Evolutionary conservation across 768 basidiomycete genomes (phyloP).

Genomic region (Russula sp.): DNA sequence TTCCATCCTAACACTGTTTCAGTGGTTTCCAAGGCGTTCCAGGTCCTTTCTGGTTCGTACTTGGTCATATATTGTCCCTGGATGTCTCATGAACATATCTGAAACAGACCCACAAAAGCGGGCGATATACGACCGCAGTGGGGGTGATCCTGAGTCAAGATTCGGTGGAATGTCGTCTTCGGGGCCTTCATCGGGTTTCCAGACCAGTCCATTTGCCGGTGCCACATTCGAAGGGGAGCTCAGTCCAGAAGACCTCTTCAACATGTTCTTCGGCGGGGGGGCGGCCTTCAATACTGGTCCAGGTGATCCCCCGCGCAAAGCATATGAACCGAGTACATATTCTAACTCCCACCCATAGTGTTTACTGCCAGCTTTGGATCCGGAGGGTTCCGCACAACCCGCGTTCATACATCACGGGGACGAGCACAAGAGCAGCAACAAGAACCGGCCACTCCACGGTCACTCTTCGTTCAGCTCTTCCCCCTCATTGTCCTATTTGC

Average conservation of each 20-base stretch:
- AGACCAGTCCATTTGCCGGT: slow-evolving; percentile 38
- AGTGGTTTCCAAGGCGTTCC: slow-evolving; percentile 99
- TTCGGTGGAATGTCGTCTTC: slow-evolving; percentile 53
- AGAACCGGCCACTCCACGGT: slow-evolving; percentile 45
- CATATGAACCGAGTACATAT: neutral
- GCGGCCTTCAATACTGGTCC: slow-evolving; percentile 52
- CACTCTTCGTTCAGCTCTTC: slow-evolving; percentile 66
- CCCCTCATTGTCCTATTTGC: slow-evolving; percentile 79
- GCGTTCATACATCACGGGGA: slow-evolving; percentile 39
- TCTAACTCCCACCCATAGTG: slow-evolving; percentile 32
- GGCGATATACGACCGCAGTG: slow-evolving; percentile 75
- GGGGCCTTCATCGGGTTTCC: slow-evolving; percentile 42
- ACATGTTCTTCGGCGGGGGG: slow-evolving; percentile 93
- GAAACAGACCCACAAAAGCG: slow-evolving; percentile 76
- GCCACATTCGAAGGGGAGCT: slow-evolving; percentile 72
- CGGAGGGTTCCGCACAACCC: slow-evolving; percentile 72
- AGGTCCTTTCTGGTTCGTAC: slow-evolving; percentile 70
- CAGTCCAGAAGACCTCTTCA: slow-evolving; percentile 94
- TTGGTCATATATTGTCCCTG: slow-evolving; percentile 5
- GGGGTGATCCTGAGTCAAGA: slow-evolving; percentile 84
- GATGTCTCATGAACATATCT: neutral
- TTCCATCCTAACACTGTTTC: slow-evolving; percentile 13
- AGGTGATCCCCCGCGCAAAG: slow-evolving; percentile 25
- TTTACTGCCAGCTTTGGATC: slow-evolving; percentile 77
- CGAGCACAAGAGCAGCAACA: slow-evolving; percentile 31